Evolutionary conservation across 257 asterid species (phyloP).

Genomic region (Plantago elongata): DNA sequence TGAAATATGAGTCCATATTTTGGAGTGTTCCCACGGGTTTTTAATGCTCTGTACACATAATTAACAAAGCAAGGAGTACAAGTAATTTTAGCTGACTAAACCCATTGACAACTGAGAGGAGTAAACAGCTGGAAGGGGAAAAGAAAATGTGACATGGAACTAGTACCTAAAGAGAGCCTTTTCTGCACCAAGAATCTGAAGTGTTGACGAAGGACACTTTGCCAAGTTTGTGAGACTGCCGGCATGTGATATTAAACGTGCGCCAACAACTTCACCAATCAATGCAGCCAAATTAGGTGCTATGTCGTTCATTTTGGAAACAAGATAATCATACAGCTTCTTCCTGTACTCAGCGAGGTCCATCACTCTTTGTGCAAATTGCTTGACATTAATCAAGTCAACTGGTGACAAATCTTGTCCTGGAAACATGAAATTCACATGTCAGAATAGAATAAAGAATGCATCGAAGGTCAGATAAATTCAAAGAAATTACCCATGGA

Average conservation of each 20-base stretch:
- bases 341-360: conserved; percentile 91
- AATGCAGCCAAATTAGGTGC: conserved; percentile 94
- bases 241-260: conserved; percentile 93
- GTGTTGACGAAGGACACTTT: conserved; percentile 90
- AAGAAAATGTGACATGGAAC: background rate
- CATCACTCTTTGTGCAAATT: conserved; percentile 85
- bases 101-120: too few relatives aligned
- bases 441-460: conserved; percentile 8
- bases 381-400: conserved; percentile 81
- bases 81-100: too few relatives aligned
- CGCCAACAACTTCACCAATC: conserved; percentile 95
- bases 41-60: conserved; percentile 63
- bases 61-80: too few relatives aligned
- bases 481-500: conserved; percentile 66
- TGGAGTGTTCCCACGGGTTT: conserved; percentile 93
- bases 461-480: background rate
- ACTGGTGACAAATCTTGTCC: conserved; percentile 85
- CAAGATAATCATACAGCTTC: conserved; percentile 77
- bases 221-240: conserved; percentile 96
- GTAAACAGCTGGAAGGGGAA: too few relatives aligned
- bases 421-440: conserved; percentile 25
- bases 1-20: conserved; percentile 96
- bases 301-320: conserved; percentile 83
- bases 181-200: conserved; percentile 96
- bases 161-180: conserved; percentile 85